Base-by-base conservation (phyloP, 768 basidiomycete species). In the Austroboletus eburneus region DNA sequence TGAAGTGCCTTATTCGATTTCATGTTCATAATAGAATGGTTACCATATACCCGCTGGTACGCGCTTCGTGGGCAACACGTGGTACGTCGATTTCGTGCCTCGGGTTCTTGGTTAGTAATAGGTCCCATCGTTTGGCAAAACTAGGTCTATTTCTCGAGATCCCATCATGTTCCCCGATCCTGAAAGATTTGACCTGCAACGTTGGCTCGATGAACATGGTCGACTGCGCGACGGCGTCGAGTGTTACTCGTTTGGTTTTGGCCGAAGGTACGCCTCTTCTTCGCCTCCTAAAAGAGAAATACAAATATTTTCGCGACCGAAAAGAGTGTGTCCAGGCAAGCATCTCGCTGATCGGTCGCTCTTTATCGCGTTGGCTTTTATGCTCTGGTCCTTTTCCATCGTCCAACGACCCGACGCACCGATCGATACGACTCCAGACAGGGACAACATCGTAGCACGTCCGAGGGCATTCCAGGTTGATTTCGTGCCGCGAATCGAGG, bases 361-460 rank as follows among this genome's bases (percentile, higher is more conserved):
- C 0, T 82, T 79, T 57, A 66, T 85, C 36, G 80, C 78, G 51
- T 74, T 80, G 0, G 78, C 81, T 0, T 63, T 80, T 14, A 62
- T 80, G 2, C 68, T 82, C 5, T 85, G 81, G 81, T 76, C 81
- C 0, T 85, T 84, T 65, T 70, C 58, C 1, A 68, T 87, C 24
- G 62, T 63, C 4, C 55, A 73, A 21, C 76, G 79, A 45, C 72
- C 75, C 0, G 55, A 62, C 1, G 59, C 65, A 2, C 78, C 78
- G 0, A 80, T 86, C 44, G 78, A 87, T 57, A 72, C 73, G 0
- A 57, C n/a, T 56, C 76, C 44, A 72, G 72, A 4, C 78, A 79
- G 70, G 9, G 77, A 82, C 54, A 76, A 74, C 3, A 72, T 76
- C 4, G 80, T 83, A 51, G 67, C 75, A 0, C 81, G 80, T 50